Percentiles rank a stretch among this genome's conserved stretches.
Conservation (phyloP, 805 yeast genomes). For the Cyberlindnera mrakii region DNA sequence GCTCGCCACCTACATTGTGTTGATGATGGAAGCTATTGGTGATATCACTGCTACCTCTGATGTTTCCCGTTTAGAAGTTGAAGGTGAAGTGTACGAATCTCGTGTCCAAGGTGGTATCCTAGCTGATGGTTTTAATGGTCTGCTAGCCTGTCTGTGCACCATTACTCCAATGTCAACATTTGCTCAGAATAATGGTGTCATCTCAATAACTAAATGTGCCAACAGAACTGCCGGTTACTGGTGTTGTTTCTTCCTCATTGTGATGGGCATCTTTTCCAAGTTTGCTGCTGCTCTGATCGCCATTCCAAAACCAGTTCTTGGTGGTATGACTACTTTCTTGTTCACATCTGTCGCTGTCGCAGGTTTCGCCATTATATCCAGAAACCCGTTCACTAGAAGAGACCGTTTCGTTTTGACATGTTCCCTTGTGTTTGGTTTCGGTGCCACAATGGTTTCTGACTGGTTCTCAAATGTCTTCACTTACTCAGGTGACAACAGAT, state of each 20-base stretch:
- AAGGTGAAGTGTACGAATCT: constrained; percentile 75
- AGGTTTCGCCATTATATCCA: constrained; percentile 60
- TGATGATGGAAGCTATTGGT: constrained; percentile 92
- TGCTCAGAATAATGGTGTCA: constrained; percentile 95
- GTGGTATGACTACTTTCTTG: constrained; percentile 84
- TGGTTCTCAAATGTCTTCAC: constrained; percentile 67
- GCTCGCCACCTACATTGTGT: constrained; percentile 72
- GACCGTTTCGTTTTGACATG: constrained; percentile 68
- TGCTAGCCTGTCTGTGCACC: constrained; percentile 72
- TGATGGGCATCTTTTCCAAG: constrained; percentile 86
- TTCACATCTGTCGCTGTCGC: constrained; percentile 73
- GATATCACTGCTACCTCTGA: constrained; percentile 93
- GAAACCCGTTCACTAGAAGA: constrained; percentile 53
- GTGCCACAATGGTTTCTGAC: constrained; percentile 54
- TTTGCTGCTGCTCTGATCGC: constrained; percentile 86
- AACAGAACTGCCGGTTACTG: constrained; percentile 75
- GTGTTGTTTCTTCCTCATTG: constrained; percentile 69
- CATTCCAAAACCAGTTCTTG: constrained; percentile 73
- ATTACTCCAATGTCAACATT: constrained; percentile 88
- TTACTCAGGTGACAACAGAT: constrained; percentile 50
- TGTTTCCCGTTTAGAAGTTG: constrained; percentile 79
- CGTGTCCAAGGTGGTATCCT: constrained; percentile 90
- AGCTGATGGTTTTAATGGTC: constrained; percentile 81
- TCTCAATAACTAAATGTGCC: constrained; percentile 88
- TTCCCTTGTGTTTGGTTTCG: constrained; percentile 58